Evolutionary conservation across 345 rosid species (phyloP).

Genomic region (Turnera subulata): DNA sequence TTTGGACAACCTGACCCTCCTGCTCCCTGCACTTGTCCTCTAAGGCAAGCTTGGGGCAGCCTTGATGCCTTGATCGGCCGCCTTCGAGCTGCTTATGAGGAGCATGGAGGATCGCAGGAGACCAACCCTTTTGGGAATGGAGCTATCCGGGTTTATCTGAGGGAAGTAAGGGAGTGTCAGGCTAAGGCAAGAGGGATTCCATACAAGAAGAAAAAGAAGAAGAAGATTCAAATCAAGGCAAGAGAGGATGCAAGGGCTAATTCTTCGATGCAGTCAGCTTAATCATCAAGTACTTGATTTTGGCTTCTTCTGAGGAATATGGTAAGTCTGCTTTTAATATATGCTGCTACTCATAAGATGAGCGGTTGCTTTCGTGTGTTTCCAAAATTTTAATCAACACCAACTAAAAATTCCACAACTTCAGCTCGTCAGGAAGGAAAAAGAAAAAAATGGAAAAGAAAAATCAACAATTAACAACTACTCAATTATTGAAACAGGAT

Average conservation of each 20-base stretch:
- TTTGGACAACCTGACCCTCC: constrained; percentile 85
- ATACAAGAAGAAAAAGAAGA: constrained; percentile 76
- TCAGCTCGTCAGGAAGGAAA: no score
- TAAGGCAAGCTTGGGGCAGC: constrained; percentile 89
- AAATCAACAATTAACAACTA: no score
- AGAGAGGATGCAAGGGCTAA: constrained; percentile 28
- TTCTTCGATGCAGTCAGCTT: constrained; percentile 21
- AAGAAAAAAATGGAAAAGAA: no score
- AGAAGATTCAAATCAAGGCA: constrained; percentile 42
- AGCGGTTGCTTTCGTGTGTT: no score
- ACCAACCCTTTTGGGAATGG: constrained; percentile 76
- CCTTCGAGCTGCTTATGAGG: constrained; percentile 81
- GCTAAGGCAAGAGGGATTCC: constrained; percentile 83
- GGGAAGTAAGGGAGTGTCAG: constrained; percentile 75
- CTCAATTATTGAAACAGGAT: constrained; percentile 1
- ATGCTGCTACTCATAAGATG: no score
- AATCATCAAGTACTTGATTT: not conserved
- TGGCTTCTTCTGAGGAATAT: constrained; percentile 22
- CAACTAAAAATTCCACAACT: no score
- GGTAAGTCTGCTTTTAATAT: constrained; percentile 24
- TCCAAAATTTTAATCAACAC: no score
- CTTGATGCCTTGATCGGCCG: constrained; percentile 87
- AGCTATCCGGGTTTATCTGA: constrained; percentile 62
- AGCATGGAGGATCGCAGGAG: constrained; percentile 63
- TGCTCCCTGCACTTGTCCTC: constrained; percentile 80